Conservation (phyloP, 345 rosid genomes). For the Eutrema japonicum region DNA sequence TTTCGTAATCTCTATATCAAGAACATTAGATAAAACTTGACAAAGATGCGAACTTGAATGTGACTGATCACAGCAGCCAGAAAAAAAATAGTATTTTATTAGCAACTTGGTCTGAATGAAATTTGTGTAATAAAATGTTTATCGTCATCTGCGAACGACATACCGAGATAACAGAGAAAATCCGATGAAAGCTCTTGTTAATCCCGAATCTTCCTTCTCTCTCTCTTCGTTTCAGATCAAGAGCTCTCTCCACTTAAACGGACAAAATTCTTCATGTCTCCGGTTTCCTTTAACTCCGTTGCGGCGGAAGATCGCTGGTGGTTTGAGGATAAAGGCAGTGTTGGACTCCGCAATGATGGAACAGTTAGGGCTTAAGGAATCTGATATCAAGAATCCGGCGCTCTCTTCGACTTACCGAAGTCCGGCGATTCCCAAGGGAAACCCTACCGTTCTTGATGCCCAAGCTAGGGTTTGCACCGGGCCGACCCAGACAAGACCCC, state of each 20-base stretch:
- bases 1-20: neutral
- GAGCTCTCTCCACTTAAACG: conserved; percentile 28
- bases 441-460: conserved; percentile 86
- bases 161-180: conserved; percentile 2
- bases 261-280: conserved; percentile 27
- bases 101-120: conserved; percentile 1
- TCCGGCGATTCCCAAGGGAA: conserved; percentile 67
- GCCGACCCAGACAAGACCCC: conserved; percentile 84
- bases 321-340: conserved; percentile 45
- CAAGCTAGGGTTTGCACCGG: conserved; percentile 98
- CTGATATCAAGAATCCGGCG: conserved; percentile 68
- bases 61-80: neutral
- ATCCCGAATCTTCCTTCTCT: conserved; percentile 46
- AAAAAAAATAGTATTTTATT: neutral
- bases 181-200: conserved; percentile 67
- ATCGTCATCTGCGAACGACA: conserved; percentile 14
- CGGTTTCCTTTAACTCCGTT: conserved; percentile 43
- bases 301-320: conserved; percentile 39
- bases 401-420: conserved; percentile 74
- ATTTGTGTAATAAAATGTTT: neutral
- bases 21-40: too few relatives aligned
- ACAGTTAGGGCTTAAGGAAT: conserved; percentile 64
- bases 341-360: conserved; percentile 59
- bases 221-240: conserved; percentile 42
- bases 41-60: neutral